Base-by-base conservation (phyloP, 768 basidiomycete species). In the Xanthoconium stramineum region DNA sequence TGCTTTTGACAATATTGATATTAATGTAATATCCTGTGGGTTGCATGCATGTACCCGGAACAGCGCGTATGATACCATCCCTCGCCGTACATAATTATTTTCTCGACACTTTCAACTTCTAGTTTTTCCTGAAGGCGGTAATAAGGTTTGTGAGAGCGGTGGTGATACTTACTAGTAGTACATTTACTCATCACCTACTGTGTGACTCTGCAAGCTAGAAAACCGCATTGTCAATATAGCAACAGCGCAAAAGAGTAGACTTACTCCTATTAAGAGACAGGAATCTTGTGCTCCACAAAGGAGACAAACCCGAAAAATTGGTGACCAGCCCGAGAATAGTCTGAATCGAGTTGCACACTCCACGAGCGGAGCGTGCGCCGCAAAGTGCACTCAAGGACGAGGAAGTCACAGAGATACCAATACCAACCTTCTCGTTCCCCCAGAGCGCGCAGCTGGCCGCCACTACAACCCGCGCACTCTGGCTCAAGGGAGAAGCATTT, bases 281-380 rank as follows among this genome's bases (percentile, higher is more conserved):
- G 24, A 24, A 24, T 24, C 24, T 24, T 24, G 24, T 24, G 24
- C 53, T 51, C 63, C 57, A 32, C 57, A 14, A 66, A 54, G 57
- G 54, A 61, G 39, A 28, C 6, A 38, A 45, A 6, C 5, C 37
- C n/a, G 48, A 62, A 63, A 61, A 60, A 39, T 59, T 13, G 2
- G 49, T 24, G 57, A 65, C 67, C 67, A 69, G 65, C 15, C 58
- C 63, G 24, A 69, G 65, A 69, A 49, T 60, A 70, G 65, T 72
- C 69, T 70, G 69, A 70, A 68, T 68, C 65, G 68, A 62, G 70
- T 70, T 70, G 50, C 65, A 61, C 70, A 29, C 58, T 24, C 53
- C 13, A 17, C 1, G 6, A 24, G 24, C 2, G 64, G 50, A 56
- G 58, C 63, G 47, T 6, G 7, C 4, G n/a, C 46, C 39, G 20